These are phyloP conservation scores for Cytospora paraplurivora DNA, from an alignment of 2,329 filamentous ascomycete species.

Conservation along the genomic window DNA sequence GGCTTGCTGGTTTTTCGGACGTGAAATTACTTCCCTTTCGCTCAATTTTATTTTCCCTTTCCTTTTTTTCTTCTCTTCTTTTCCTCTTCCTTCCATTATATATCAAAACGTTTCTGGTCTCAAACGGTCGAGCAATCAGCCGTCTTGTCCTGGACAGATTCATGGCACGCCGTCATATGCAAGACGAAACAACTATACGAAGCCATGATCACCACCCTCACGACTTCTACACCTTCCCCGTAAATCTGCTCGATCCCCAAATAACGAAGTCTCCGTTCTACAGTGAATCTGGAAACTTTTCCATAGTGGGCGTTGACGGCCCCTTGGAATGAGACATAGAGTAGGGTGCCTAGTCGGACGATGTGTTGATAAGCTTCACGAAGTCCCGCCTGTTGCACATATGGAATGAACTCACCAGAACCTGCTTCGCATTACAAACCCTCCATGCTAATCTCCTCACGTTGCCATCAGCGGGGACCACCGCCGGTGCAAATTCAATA, in stretches of 20 bases:
- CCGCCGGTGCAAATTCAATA: constrained; percentile 89
- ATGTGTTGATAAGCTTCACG: constrained; percentile 24
- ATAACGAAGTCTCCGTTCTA: neutral
- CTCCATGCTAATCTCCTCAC: constrained; percentile 91
- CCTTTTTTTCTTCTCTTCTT: neutral
- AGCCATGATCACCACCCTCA: too few relatives aligned
- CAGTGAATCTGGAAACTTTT: constrained; percentile 42
- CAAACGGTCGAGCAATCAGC: too few relatives aligned
- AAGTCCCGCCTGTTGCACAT: neutral
- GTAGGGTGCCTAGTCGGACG: constrained; percentile 63
- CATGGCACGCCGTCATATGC: too few relatives aligned
- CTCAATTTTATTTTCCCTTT: neutral
- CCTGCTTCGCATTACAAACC: constrained; percentile 93
- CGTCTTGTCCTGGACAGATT: too few relatives aligned
- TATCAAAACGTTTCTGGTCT: too few relatives aligned
- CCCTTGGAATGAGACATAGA: constrained; percentile 69
- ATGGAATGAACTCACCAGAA: constrained; percentile 66
- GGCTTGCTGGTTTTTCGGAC: too few relatives aligned
- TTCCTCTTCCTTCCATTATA: too few relatives aligned
- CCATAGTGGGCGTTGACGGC: constrained; percentile 58
- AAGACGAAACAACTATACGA: too few relatives aligned
- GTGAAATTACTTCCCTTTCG: neutral
- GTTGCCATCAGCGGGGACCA: constrained; percentile 89
- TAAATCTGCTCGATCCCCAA: neutral
- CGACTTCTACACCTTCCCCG: too few relatives aligned